Conservation (phyloP, 805 yeast species). For the Ogataea trehaloabstinens region DNA sequence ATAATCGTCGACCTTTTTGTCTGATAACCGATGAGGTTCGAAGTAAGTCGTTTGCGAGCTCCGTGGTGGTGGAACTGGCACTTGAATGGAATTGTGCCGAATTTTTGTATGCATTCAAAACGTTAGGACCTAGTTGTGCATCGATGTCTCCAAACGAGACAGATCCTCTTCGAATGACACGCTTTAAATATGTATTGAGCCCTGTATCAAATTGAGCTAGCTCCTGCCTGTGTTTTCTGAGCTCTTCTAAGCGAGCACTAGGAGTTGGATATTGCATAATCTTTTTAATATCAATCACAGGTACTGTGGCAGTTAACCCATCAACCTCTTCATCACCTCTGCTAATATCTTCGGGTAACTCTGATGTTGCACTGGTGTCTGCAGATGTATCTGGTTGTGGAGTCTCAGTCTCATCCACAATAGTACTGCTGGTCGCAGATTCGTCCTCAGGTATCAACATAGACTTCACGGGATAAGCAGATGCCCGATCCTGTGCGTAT, state of each 20-base stretch:
- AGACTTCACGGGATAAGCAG: conserved; percentile 11
- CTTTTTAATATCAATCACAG: conserved; percentile 15
- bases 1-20: conserved; percentile 24
- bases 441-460: conserved; percentile 6
- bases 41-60: conserved; percentile 42
- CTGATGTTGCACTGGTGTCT: background rate
- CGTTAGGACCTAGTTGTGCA: conserved; percentile 46
- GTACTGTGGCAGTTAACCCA: conserved; percentile 5
- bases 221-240: conserved; percentile 41
- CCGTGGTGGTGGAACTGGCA: conserved; percentile 31
- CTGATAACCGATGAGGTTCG: conserved; percentile 26
- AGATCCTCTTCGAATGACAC: conserved; percentile 15
- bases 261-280: conserved; percentile 17
- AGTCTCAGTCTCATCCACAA: background rate
- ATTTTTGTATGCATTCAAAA: conserved; percentile 63
- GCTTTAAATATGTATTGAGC: conserved; percentile 50
- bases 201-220: conserved; percentile 53
- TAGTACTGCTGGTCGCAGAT: background rate
- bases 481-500: conserved; percentile 5
- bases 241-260: conserved; percentile 39
- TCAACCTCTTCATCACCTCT: background rate
- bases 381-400: background rate
- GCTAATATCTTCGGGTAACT: background rate
- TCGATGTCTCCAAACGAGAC: conserved; percentile 17
- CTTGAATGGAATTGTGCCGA: conserved; percentile 41